A percentile compares a stretch with the other conserved stretches of the same genome.
These are phyloP conservation scores for Puccinellia tenuiflora DNA, from an alignment of 176 grass and related monocot species.

Conservation along the genomic window DNA sequence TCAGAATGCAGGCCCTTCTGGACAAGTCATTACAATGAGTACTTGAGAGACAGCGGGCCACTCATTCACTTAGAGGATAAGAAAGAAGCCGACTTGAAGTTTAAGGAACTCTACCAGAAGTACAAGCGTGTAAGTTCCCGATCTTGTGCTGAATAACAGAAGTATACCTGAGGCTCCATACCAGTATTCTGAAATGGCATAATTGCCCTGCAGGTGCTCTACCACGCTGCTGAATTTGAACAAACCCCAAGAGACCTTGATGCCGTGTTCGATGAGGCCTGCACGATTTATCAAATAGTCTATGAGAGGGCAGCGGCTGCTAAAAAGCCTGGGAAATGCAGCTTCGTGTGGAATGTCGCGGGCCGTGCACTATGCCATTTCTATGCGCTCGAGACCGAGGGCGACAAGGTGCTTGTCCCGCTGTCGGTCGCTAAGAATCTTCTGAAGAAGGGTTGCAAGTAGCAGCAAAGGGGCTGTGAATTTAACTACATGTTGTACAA, in stretches of 20 bases:
- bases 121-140: constrained; percentile 44
- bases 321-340: not conserved
- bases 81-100: constrained; percentile 12
- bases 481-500: not conserved
- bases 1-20: constrained; percentile 13
- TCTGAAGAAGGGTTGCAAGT: not conserved
- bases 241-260: not conserved
- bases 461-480: not conserved
- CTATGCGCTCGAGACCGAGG: not conserved
- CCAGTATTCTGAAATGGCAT: not conserved
- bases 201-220: constrained; percentile 33
- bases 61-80: not conserved
- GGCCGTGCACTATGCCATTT: constrained; percentile 34
- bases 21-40: not conserved
- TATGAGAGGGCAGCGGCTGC: not conserved
- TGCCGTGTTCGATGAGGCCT: constrained; percentile 39
- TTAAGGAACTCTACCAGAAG: constrained; percentile 32
- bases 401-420: not conserved
- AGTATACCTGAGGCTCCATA: not conserved
- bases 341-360: constrained; percentile 54
- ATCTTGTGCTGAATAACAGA: not conserved
- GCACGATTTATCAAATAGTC: constrained; percentile 42
- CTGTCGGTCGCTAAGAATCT: not conserved
- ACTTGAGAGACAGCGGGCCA: constrained; percentile 26
- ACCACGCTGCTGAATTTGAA: constrained; percentile 40